Evolutionary conservation across 202 grass and related monocot genomes (phyloP), one percentile per base, ranked within the genome.

Genomic region (Schoenoplectus tabernaemontani): DNA sequence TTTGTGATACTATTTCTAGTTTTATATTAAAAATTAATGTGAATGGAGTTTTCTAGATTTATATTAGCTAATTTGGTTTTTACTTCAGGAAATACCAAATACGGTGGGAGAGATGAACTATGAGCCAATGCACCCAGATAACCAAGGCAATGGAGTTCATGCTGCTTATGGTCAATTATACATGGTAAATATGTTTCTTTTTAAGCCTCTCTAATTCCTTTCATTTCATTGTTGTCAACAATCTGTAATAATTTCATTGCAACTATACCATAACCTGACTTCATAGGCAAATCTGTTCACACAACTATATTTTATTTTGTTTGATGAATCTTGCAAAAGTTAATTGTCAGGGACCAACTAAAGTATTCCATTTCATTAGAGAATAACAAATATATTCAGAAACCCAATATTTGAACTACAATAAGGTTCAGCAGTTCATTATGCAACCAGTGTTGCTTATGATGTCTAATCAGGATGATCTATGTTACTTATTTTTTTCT

Each of bases 151-250:
- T 41, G 58, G 78, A 64, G 78, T 80, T 34, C 78, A 80, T 80
- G 59, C 78, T 65, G 59, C 78, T 5, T 80, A 80, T 80, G 28
- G 78, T 48, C 78, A 80, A 64, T 80, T 80, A 65, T 80, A 80
- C 59, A 80, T 80, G 42, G 78, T 80, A 80, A 54, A 80, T 24
- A 57, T 36, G 28, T 36, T 57, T 78, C 17, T 51, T 64, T 48
- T 65, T 80, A 37, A 69, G 24, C 28, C 54, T 36, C 47, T 75
- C 48, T 4, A 26, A 26, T 48, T 72, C 4, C 19, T 44, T 70
- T 7, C 19, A 69, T 46, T 47, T 46, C 4, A 69, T 46, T 47
- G 8, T 72, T 72, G 23, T 5, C 2, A 75, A 33, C 28, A 75
- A 54, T 56, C 28, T 56, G 28, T 16, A 75, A 36, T 56, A 34